A percentile compares a stretch with the other conserved stretches of the same genome.
Conservation (phyloP, 768 basidiomycete species). For the Termitomyces sp. region DNA sequence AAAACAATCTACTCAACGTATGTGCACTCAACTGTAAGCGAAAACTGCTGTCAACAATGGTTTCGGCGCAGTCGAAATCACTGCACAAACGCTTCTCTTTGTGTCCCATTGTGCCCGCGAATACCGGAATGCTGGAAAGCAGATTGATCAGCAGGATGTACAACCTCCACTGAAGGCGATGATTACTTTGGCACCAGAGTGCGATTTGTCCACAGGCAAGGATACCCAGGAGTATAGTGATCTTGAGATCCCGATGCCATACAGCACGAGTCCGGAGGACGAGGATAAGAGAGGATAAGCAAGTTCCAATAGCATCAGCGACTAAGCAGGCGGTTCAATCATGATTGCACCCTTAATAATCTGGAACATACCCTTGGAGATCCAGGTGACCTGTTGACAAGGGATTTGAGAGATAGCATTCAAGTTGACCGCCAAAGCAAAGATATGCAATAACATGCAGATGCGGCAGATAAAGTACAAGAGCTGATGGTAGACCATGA, state of each 20-base stretch:
- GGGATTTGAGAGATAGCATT: constrained; percentile 27
- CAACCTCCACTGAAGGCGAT: not conserved
- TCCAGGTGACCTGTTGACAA: constrained; percentile 25
- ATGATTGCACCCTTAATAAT: not conserved
- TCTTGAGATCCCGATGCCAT: constrained; percentile 22
- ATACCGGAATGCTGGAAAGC: constrained; percentile 23
- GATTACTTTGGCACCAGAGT: constrained; percentile 26
- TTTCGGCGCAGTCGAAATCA: constrained; percentile 25
- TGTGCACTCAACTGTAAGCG: constrained; percentile 23
- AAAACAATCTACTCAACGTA: not conserved
- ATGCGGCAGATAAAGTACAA: constrained; percentile 27
- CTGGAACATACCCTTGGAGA: constrained; percentile 23
- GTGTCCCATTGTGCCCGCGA: constrained; percentile 24
- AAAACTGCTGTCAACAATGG: constrained; percentile 23
- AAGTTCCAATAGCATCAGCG: constrained; percentile 26
- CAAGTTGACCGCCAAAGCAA: constrained; percentile 25
- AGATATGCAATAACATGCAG: constrained; percentile 27
- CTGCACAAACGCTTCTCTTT: constrained; percentile 22
- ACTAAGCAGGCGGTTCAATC: constrained; percentile 12
- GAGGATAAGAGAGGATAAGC: constrained; percentile 25
- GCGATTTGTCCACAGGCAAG: constrained; percentile 24
- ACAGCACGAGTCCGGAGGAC: constrained; percentile 27
- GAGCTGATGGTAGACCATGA: constrained; percentile 12
- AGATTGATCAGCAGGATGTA: not conserved
- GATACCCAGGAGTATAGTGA: constrained; percentile 16